A percentile compares a stretch with the other conserved stretches of the same genome.
Conservation (phyloP, 441 rosid species). For the California macrophylla region DNA sequence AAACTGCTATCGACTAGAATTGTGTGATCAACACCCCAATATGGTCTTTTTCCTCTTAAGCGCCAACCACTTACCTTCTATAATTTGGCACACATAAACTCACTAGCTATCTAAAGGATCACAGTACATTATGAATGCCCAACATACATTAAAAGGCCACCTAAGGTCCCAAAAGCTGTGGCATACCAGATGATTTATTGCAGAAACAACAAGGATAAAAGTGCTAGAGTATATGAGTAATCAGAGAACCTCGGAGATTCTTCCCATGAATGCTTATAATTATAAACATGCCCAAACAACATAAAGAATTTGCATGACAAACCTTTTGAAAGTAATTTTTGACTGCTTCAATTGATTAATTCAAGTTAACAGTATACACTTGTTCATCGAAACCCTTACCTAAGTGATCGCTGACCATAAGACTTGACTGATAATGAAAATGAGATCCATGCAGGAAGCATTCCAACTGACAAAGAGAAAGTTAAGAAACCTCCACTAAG, state of each 20-base stretch:
- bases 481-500: conserved; percentile 84
- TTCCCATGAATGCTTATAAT: neutral
- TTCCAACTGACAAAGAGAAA: conserved; percentile 43
- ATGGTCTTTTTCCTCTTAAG: neutral
- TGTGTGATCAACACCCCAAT: neutral
- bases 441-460: conserved; percentile 75
- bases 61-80: neutral
- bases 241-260: conserved; percentile 1
- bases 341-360: neutral
- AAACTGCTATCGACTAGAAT: neutral
- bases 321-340: neutral
- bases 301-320: neutral
- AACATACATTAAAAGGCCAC: neutral
- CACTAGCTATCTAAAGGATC: neutral
- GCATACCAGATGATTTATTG: neutral
- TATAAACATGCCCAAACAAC: neutral
- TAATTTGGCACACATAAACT: neutral
- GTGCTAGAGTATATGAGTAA: neutral
- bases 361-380: neutral
- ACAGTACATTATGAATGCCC: neutral
- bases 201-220: neutral
- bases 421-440: conserved; percentile 40
- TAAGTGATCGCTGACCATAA: conserved; percentile 39
- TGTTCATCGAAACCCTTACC: conserved; percentile 33
- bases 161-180: neutral